phyloP scores from a whole-genome alignment of 2,329 filamentous ascomycete species.

The Calonectria montana region DNA sequence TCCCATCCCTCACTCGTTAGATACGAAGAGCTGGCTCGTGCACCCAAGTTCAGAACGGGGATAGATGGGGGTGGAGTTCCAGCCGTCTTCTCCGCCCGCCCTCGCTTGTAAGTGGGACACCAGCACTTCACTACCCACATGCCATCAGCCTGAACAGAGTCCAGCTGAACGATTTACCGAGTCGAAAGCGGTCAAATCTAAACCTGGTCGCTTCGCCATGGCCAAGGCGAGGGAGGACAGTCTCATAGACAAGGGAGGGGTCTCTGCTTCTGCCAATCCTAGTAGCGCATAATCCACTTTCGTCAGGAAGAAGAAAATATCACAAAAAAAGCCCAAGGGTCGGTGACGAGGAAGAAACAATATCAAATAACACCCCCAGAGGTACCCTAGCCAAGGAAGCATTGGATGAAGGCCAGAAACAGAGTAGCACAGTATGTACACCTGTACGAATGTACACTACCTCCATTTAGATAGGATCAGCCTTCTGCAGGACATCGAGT shows the following conservation, averaged over 20 bases:
- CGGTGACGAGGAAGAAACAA: constrained; percentile 13
- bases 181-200: constrained; percentile 6
- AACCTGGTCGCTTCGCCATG: constrained; percentile 19
- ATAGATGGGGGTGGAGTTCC: constrained; percentile 19
- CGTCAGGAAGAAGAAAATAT: neutral
- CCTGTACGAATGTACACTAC: constrained; percentile 4
- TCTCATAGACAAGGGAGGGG: neutral
- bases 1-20: neutral
- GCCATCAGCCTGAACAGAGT: neutral
- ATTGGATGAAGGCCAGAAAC: neutral
- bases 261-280: neutral
- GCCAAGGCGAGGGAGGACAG: neutral
- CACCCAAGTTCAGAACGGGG: neutral
- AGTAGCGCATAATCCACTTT: neutral
- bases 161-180: constrained; percentile 13
- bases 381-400: neutral
- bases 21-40: neutral
- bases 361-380: neutral
- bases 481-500: constrained; percentile 37
- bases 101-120: constrained; percentile 18
- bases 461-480: constrained; percentile 12
- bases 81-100: constrained; percentile 13
- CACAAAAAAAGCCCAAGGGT: neutral
- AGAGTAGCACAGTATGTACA: neutral
- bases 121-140: constrained; percentile 13